Conservation (phyloP, 352 stramenopile genomes). For the Plasmopara halstedii region DNA sequence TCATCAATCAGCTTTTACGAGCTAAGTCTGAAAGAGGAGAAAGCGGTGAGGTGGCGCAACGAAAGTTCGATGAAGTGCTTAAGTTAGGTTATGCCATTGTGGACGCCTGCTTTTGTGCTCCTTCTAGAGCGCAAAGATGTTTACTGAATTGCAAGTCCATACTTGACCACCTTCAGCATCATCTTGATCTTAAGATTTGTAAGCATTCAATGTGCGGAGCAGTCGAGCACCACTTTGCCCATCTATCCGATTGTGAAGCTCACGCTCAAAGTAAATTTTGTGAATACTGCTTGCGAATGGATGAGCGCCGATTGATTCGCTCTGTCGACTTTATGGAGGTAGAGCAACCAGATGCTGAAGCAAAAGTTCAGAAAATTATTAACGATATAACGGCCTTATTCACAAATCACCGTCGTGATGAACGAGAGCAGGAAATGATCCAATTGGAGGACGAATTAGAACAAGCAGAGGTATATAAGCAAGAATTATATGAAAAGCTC, state of each 20-base stretch:
- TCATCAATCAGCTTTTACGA: slow-evolving; percentile 27
- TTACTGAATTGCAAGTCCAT: slow-evolving; percentile 49
- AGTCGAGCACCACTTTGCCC: slow-evolving; percentile 53
- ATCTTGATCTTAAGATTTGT: slow-evolving; percentile 48
- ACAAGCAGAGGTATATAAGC: slow-evolving; percentile 47
- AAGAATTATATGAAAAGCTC: slow-evolving; percentile 36
- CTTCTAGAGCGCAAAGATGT: slow-evolving; percentile 38
- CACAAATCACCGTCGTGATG: slow-evolving; percentile 25
- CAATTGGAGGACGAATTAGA: slow-evolving; percentile 57
- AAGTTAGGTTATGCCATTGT: slow-evolving; percentile 46
- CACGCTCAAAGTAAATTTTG: slow-evolving; percentile 23
- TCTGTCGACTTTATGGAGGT: slow-evolving; percentile 39
- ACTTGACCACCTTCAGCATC: slow-evolving; percentile 51
- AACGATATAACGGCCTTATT: slow-evolving; percentile 42
- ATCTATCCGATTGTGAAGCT: slow-evolving; percentile 44
- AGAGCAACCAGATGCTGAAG: slow-evolving; percentile 44
- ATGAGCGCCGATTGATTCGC: slow-evolving; percentile 39
- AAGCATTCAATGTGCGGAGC: slow-evolving; percentile 40
- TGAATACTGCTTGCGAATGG: slow-evolving; percentile 51
- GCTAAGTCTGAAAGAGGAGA: slow-evolving; percentile 12
- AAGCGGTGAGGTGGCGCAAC: slow-evolving; percentile 10
- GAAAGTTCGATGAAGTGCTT: slow-evolving; percentile 34
- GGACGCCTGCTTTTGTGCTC: slow-evolving; percentile 50
- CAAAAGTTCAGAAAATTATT: slow-evolving; percentile 42
- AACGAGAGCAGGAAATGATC: slow-evolving; percentile 34